Evolutionary conservation across 179 eudicot species (phyloP).

Genomic region (Silene vulgaris): DNA sequence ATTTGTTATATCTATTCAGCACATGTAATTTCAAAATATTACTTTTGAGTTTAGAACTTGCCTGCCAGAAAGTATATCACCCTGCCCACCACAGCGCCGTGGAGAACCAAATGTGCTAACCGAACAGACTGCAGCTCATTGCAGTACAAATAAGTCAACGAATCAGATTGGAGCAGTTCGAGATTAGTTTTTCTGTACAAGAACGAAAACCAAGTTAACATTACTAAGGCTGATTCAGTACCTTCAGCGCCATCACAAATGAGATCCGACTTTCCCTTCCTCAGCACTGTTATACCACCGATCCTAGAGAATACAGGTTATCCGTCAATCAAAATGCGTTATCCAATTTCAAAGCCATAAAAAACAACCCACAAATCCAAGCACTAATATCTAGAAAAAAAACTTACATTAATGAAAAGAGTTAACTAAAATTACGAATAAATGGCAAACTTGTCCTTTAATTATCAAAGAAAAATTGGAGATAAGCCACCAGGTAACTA

Average conservation of each 20-base stretch:
- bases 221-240: constrained; percentile 20
- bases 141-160: constrained; percentile 9
- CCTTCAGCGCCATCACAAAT: constrained; percentile 81
- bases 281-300: constrained; percentile 68
- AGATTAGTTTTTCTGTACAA: not conserved
- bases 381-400: not conserved
- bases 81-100: constrained; percentile 99
- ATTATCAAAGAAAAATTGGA: too few species aligned
- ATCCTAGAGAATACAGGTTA: constrained; percentile 45
- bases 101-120: constrained; percentile 91
- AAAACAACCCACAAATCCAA: not conserved
- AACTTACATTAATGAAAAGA: too few species aligned
- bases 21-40: not conserved
- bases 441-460: too few species aligned
- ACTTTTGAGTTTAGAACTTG: constrained; percentile 21
- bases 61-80: constrained; percentile 98
- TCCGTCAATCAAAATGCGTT: constrained; percentile 19
- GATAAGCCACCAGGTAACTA: not conserved
- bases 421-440: not conserved
- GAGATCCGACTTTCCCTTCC: constrained; percentile 82
- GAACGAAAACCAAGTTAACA: constrained; percentile 6
- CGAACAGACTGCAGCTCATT: constrained; percentile 49
- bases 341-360: not conserved
- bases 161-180: not conserved
- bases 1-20: too few species aligned